These are phyloP conservation scores for Catunica adiposa DNA, from an alignment of 2,329 filamentous ascomycete genomes.

Conservation along the genomic window DNA sequence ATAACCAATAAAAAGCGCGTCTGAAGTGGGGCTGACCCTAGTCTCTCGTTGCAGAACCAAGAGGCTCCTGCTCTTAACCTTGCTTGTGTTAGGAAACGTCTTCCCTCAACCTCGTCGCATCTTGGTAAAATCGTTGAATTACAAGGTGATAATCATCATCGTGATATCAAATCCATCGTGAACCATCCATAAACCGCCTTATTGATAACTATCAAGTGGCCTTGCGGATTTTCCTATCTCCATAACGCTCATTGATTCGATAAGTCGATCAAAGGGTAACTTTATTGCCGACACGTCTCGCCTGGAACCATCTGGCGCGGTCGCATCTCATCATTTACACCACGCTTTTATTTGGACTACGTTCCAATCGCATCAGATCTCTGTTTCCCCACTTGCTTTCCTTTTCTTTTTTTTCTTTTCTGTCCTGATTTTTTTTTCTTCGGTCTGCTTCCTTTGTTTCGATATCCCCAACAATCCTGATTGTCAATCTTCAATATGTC, in stretches of 20 bases:
- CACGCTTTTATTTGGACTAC: too few species aligned
- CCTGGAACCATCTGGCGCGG: too few species aligned
- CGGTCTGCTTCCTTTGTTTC: neutral
- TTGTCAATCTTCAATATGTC: slow-evolving; percentile 24
- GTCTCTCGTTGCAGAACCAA: neutral
- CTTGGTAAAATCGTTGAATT: neutral
- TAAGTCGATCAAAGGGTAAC: too few species aligned
- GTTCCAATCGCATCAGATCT: too few species aligned
- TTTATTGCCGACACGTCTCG: too few species aligned
- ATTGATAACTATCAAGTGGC: too few species aligned
- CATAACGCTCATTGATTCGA: neutral
- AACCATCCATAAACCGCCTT: too few species aligned
- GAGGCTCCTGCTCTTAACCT: neutral
- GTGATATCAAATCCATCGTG: neutral
- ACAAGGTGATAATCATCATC: neutral
- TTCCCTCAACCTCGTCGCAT: neutral
- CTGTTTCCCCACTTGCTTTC: too few species aligned
- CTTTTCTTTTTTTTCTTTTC: too few species aligned
- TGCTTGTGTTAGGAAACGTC: neutral
- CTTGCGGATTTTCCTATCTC: neutral
- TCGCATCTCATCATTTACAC: neutral
- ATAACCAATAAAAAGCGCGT: slow-evolving; percentile 4
- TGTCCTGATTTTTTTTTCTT: neutral
- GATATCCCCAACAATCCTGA: neutral
- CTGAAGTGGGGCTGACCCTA: slow-evolving; percentile 1